Base-by-base conservation (phyloP, 2,329 filamentous ascomycete genomes). In the Elsinoe arachidis region DNA sequence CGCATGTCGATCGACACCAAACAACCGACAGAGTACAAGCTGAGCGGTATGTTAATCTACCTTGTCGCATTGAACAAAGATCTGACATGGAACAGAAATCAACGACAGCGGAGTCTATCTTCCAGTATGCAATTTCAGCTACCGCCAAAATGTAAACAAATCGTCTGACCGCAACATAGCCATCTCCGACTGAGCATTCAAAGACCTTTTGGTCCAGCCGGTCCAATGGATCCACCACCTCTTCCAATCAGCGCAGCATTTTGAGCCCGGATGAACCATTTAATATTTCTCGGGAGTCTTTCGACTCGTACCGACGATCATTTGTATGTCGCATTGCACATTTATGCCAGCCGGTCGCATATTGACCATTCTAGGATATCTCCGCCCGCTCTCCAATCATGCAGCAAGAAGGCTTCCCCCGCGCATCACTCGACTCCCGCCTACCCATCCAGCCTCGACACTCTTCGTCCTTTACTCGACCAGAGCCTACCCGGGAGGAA, bases 21-120 rank as follows among this genome's bases (percentile, higher is more conserved):
- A 62, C 70, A 74, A 60, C 68, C 74, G 11, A 65, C 71, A n/a
- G 77, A 79, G 61, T 79, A 78, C 68, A 77, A 79, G 65, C 60
- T 79, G 66, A 78, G 76, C 67, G 77, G 76, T 79, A 68, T 64
- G 74, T 67, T 26, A 41, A 49, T 35, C 46, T 15, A 21, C 38
- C 10, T 6, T 30, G 19, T 38, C 55, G 21, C 58, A 37, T 46
- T 46, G 52, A 19, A 30, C 14, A 15, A 39, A 51, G 46, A 30
- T 44, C 52, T 62, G 43, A 56, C 56, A 54, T 51, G 44, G 46
- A 34, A 64, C 70, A 96, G 92, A 96, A 63, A 93, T 97, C 71
- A 95, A 95, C 69, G 91, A 95, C 73, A 95, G 88, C 71, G 92
- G 92, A 63, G 87, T 96, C 61, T 97, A 95, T 74, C 82, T 97